phyloP scores from a whole-genome alignment of 352 stramenopile species.

The Phytophthora capsici region DNA sequence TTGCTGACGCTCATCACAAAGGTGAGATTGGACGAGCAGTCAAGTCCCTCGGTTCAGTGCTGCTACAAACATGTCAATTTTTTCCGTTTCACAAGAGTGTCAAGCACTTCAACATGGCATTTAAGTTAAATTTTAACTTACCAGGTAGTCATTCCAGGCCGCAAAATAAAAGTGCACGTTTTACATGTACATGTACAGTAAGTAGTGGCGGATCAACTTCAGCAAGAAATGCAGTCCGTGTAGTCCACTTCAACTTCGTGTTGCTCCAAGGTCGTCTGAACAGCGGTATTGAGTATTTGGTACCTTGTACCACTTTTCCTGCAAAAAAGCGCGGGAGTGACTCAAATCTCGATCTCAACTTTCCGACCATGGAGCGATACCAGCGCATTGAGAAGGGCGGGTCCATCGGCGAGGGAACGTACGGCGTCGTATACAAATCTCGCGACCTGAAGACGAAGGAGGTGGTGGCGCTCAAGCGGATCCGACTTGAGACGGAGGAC shows the following conservation, averaged over 20 bases:
- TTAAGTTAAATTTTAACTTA: too few species aligned
- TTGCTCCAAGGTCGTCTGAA: slow-evolving; percentile 1
- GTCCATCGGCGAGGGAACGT: slow-evolving; percentile 95
- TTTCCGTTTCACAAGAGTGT: too few species aligned
- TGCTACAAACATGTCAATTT: too few species aligned
- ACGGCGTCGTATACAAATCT: slow-evolving; percentile 98
- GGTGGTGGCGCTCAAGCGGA: slow-evolving; percentile 96
- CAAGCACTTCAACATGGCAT: too few species aligned
- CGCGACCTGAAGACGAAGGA: slow-evolving; percentile 91
- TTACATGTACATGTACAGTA: too few species aligned
- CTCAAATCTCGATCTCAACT: background rate
- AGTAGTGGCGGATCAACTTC: too few species aligned
- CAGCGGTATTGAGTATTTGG: background rate
- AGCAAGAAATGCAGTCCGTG: too few species aligned
- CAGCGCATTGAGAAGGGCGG: slow-evolving; percentile 94
- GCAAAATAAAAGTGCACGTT: too few species aligned
- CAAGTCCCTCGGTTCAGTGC: background rate
- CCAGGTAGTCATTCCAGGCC: too few species aligned
- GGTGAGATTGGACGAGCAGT: slow-evolving; percentile 23
- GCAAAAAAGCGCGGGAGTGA: slow-evolving; percentile 31
- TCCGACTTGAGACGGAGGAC: slow-evolving; percentile 98
- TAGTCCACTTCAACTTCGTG: background rate
- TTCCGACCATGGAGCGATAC: slow-evolving; percentile 84
- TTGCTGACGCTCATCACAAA: slow-evolving; percentile 16
- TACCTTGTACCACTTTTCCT: background rate